A percentile compares a stretch with the other conserved stretches of the same genome.
These are phyloP conservation scores for Wickerhamomyces chambardii DNA, from an alignment of 805 yeast genomes.

Conservation along the genomic window DNA sequence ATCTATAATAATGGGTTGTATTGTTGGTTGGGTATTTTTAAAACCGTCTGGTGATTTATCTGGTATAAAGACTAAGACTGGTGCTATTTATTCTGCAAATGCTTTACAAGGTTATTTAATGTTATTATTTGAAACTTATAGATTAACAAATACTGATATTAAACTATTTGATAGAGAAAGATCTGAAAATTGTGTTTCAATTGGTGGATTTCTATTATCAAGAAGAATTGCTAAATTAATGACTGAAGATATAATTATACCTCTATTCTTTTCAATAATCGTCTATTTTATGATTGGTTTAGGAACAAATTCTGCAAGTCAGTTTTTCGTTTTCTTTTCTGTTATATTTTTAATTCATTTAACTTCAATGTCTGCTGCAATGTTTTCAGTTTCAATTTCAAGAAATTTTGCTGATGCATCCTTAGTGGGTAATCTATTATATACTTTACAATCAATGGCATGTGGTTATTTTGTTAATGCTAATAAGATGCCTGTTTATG, in stretches of 20 bases:
- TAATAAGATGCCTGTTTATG: constrained; percentile 71
- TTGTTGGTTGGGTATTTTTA: constrained; percentile 69
- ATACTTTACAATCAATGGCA: constrained; percentile 57
- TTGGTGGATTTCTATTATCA: constrained; percentile 58
- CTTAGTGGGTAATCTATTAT: constrained; percentile 14
- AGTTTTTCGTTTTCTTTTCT: constrained; percentile 57
- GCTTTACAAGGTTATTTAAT: constrained; percentile 51
- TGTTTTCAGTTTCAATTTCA: constrained; percentile 20
- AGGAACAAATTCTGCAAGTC: constrained; percentile 28
- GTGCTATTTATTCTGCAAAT: constrained; percentile 41
- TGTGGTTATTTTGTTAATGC: constrained; percentile 79
- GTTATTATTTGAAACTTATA: constrained; percentile 47
- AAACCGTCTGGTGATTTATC: constrained; percentile 47
- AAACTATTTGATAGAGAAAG: constrained; percentile 62
- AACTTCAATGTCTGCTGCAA: constrained; percentile 48
- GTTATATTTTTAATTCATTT: constrained; percentile 47
- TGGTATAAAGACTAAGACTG: constrained; percentile 54
- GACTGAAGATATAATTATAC: constrained; percentile 61
- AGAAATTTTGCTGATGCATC: constrained; percentile 16
- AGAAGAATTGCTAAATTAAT: constrained; percentile 60
- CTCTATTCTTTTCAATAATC: constrained; percentile 48
- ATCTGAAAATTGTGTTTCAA: constrained; percentile 57
- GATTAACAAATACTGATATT: constrained; percentile 47
- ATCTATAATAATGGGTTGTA: constrained; percentile 14
- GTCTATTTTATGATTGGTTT: constrained; percentile 78